Conservation (phyloP, 371 early-diverging fungal species). For the Agmasoma carcini region DNA sequence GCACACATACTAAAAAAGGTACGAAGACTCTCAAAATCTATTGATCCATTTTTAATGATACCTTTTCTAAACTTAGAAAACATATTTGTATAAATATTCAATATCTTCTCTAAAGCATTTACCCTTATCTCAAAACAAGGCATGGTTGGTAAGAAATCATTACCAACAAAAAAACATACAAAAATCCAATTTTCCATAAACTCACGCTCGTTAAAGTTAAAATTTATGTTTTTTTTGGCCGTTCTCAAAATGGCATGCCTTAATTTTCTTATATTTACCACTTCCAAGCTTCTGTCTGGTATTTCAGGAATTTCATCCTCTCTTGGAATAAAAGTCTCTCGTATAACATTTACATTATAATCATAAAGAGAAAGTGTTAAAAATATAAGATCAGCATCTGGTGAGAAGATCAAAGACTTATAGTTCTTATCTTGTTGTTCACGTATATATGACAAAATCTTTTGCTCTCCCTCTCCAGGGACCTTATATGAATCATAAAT, state of each 20-base stretch:
- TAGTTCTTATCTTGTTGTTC: conserved; percentile 64
- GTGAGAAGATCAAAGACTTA: conserved; percentile 81
- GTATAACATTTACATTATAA: conserved; percentile 77
- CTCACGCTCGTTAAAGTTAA: conserved; percentile 56
- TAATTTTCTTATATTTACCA: conserved; percentile 41
- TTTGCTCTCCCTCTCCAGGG: conserved; percentile 98
- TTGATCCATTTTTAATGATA: conserved; percentile 35
- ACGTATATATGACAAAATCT: conserved; percentile 92
- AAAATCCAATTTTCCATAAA: conserved; percentile 96
- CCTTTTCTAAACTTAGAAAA: conserved; percentile 24
- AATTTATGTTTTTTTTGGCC: conserved; percentile 23
- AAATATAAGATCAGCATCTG: conserved; percentile 98
- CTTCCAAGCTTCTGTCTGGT: conserved; percentile 30
- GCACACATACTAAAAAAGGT: conserved; percentile 34
- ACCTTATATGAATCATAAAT: conserved; percentile 81
- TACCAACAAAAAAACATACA: conserved; percentile 93
- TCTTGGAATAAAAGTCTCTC: conserved; percentile 82
- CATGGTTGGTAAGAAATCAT: conserved; percentile 94
- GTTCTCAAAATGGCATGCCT: conserved; percentile 23
- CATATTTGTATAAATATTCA: conserved; percentile 18
- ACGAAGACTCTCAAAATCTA: conserved; percentile 40
- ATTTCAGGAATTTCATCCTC: conserved; percentile 52
- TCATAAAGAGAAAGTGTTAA: conserved; percentile 88
- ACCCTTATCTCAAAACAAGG: conserved; percentile 88
- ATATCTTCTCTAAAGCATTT: conserved; percentile 70